Percentiles rank a stretch among this genome's conserved stretches.
These are phyloP conservation scores for Penicillium sp. DNA, from an alignment of 2,329 filamentous ascomycete species.

Conservation along the genomic window DNA sequence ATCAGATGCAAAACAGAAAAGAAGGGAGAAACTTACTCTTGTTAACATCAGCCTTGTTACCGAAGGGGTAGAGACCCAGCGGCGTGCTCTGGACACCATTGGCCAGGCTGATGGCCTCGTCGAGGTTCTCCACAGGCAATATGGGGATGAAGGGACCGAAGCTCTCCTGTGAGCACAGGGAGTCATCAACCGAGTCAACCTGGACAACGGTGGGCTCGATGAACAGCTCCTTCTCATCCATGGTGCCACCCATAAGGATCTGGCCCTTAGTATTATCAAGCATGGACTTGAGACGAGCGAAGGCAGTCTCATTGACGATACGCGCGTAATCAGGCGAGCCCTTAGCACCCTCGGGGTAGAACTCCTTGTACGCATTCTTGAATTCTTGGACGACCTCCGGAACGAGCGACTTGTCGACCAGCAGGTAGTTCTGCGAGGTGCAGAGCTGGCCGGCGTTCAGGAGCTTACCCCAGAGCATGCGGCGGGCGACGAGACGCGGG, in stretches of 20 bases:
- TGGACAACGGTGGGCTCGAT: slow-evolving; percentile 94
- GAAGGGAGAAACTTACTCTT: slow-evolving; percentile 56
- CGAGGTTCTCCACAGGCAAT: slow-evolving; percentile 73
- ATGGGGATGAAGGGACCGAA: slow-evolving; percentile 93
- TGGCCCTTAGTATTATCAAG: slow-evolving; percentile 79
- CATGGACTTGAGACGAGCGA: slow-evolving; percentile 83
- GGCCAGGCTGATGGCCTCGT: slow-evolving; percentile 79
- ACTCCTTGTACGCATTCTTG: slow-evolving; percentile 68
- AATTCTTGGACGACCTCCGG: slow-evolving; percentile 72
- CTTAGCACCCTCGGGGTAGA: slow-evolving; percentile 80
- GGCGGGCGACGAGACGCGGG: slow-evolving; percentile 73
- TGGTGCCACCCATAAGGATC: slow-evolving; percentile 81
- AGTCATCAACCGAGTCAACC: slow-evolving; percentile 71
- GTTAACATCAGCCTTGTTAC: slow-evolving; percentile 72
- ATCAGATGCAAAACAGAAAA: background rate
- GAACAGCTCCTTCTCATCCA: slow-evolving; percentile 76
- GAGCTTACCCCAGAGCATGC: slow-evolving; percentile 85
- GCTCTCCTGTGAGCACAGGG: slow-evolving; percentile 77
- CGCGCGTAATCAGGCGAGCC: slow-evolving; percentile 74
- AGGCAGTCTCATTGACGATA: slow-evolving; percentile 78
- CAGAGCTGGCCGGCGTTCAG: slow-evolving; percentile 89
- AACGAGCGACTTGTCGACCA: slow-evolving; percentile 74
- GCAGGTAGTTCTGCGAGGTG: slow-evolving; percentile 86
- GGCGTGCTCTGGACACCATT: slow-evolving; percentile 82
- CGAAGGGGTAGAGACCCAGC: slow-evolving; percentile 81